phyloP scores from a whole-genome alignment of 192 early-diverging fungal genomes.

The Chytriomyces sp. region DNA sequence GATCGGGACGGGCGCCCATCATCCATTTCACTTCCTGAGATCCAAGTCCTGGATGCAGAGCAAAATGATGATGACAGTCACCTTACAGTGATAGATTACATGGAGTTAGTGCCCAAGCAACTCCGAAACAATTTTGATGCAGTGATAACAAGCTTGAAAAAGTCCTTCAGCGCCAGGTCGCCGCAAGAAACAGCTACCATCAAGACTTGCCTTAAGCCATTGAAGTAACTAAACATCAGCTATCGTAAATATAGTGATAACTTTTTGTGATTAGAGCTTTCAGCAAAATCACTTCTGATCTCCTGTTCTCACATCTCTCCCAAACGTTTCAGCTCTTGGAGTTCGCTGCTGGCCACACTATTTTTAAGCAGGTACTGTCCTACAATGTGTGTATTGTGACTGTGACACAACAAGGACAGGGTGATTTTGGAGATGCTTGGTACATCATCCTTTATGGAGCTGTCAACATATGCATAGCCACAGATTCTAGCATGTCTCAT shows the following conservation, averaged over 20 bases:
- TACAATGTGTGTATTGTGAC: neutral
- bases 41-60: neutral
- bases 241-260: too few relatives aligned
- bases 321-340: slow-evolving; percentile 18
- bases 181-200: neutral
- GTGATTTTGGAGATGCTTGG: slow-evolving; percentile 20
- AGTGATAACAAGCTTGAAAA: neutral
- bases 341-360: neutral
- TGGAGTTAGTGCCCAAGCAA: neutral
- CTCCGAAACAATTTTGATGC: slow-evolving; percentile 7
- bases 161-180: neutral
- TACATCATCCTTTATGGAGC: slow-evolving; percentile 14
- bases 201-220: slow-evolving; percentile 6
- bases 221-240: too few relatives aligned
- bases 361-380: neutral
- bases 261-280: too few relatives aligned
- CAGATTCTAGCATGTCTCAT: neutral
- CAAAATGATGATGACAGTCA: neutral
- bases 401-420: neutral
- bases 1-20: neutral
- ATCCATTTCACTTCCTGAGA: neutral
- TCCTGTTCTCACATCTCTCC: slow-evolving; percentile 9
- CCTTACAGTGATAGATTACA: neutral
- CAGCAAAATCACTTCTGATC: slow-evolving; percentile 5
- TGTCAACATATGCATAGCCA: neutral